These are phyloP conservation scores for Abortiporus biennis DNA, from an alignment of 1,284 basidiomycete genomes.

Conservation along the genomic window DNA sequence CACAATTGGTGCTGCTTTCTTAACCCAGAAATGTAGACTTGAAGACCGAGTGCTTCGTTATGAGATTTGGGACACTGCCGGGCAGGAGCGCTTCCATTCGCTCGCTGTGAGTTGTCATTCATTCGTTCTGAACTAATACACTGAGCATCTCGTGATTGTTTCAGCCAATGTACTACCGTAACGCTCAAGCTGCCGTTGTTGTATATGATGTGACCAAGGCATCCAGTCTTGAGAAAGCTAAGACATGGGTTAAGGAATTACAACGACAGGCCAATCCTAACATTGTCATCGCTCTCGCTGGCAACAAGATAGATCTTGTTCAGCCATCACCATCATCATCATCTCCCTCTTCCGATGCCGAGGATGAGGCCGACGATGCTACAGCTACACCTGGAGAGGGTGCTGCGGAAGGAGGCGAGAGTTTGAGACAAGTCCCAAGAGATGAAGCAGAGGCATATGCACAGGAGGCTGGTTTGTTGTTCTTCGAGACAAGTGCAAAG, in stretches of 20 bases:
- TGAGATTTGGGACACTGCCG: slow-evolving; percentile 96
- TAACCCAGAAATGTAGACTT: slow-evolving; percentile 87
- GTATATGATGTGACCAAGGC: slow-evolving; percentile 97
- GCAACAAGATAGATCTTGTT: slow-evolving; percentile 95
- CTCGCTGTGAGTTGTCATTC: slow-evolving; percentile 61
- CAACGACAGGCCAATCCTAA: slow-evolving; percentile 99
- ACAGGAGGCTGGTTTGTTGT: slow-evolving; percentile 86
- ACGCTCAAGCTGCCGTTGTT: slow-evolving; percentile 96
- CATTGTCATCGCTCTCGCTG: slow-evolving; percentile 95
- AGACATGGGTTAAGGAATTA: slow-evolving; percentile 99
- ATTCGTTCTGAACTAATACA: slow-evolving; percentile 2
- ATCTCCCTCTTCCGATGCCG: slow-evolving; percentile 40
- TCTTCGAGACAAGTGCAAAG: slow-evolving; percentile 99
- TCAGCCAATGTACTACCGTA: slow-evolving; percentile 97
- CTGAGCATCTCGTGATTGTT: slow-evolving; percentile 4
- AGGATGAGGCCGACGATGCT: slow-evolving; percentile 80
- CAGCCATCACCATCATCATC: slow-evolving; percentile 56
- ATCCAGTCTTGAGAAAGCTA: slow-evolving; percentile 95
- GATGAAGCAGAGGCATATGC: slow-evolving; percentile 98
- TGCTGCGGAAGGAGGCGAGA: slow-evolving; percentile 50
- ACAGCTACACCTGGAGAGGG: slow-evolving; percentile 79
- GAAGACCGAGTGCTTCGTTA: slow-evolving; percentile 91
- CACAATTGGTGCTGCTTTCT: slow-evolving; percentile 94
- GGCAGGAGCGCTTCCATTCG: slow-evolving; percentile 93
- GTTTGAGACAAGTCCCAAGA: slow-evolving; percentile 79